Evolutionary conservation across 306 rosid species (phyloP).

Genomic region (Lathyrus aphaca): DNA sequence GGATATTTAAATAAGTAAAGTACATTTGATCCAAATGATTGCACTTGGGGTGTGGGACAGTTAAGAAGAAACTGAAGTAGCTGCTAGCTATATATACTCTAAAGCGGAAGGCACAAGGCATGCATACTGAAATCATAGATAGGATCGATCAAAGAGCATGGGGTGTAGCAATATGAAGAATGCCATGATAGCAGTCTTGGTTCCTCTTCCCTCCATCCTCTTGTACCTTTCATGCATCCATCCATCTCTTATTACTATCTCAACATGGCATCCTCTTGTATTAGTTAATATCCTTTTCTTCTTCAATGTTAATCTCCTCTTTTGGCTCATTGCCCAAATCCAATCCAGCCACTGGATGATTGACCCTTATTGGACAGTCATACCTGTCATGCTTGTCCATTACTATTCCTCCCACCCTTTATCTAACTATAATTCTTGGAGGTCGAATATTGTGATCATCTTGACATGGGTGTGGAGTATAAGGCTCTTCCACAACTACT

Average conservation of each 20-base stretch:
- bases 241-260: too few species aligned
- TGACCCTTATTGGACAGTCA: slow-evolving; percentile 87
- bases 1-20: not conserved
- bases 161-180: slow-evolving; percentile 61
- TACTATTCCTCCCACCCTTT: slow-evolving; percentile 74
- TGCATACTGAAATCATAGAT: not conserved
- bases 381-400: slow-evolving; percentile 78
- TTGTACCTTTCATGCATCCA: slow-evolving; percentile 52
- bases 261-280: slow-evolving; percentile 61
- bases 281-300: slow-evolving; percentile 75
- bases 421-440: slow-evolving; percentile 61
- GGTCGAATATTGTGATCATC: slow-evolving; percentile 61
- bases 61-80: not conserved
- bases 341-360: slow-evolving; percentile 94
- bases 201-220: slow-evolving; percentile 77
- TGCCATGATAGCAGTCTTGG: slow-evolving; percentile 59
- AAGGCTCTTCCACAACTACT: slow-evolving; percentile 83
- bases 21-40: not conserved
- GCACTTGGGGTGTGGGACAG: not conserved
- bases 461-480: slow-evolving; percentile 84
- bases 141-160: slow-evolving; percentile 36
- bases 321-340: slow-evolving; percentile 74
- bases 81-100: not conserved
- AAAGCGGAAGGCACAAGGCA: not conserved
- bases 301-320: slow-evolving; percentile 81